Conservation (phyloP, 768 basidiomycete species). For the Lactifluus volemus region DNA sequence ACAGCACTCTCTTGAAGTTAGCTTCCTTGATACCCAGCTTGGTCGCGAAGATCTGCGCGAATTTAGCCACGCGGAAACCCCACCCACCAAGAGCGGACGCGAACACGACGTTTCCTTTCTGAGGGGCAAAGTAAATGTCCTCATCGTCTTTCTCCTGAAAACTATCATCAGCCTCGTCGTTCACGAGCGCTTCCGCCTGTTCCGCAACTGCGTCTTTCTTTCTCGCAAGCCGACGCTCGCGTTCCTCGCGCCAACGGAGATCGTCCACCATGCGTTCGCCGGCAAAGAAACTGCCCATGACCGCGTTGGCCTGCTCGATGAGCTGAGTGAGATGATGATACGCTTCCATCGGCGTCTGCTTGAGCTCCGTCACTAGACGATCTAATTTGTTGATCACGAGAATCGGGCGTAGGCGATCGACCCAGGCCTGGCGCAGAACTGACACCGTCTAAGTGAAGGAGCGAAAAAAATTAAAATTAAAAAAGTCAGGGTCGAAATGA, state of each 20-base stretch:
- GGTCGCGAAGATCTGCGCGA: slow-evolving; percentile 83
- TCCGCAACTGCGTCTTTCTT: slow-evolving; percentile 70
- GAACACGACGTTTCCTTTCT: slow-evolving; percentile 92
- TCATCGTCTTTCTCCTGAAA: slow-evolving; percentile 97
- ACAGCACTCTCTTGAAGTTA: slow-evolving; percentile 77
- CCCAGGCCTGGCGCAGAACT: slow-evolving; percentile 91
- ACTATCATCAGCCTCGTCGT: slow-evolving; percentile 53
- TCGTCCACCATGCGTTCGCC: slow-evolving; percentile 97
- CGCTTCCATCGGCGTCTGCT: slow-evolving; percentile 83
- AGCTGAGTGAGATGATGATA: slow-evolving; percentile 90
- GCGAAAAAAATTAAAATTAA: neutral
- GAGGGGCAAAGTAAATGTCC: slow-evolving; percentile 95
- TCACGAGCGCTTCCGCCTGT: slow-evolving; percentile 44
- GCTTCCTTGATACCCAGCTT: slow-evolving; percentile 88
- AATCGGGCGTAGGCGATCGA: slow-evolving; percentile 79
- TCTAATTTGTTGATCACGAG: slow-evolving; percentile 98
- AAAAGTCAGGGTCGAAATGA: neutral
- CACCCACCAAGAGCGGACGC: slow-evolving; percentile 94
- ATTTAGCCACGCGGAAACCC: slow-evolving; percentile 93
- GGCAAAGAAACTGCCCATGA: slow-evolving; percentile 96
- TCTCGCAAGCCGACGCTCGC: slow-evolving; percentile 68
- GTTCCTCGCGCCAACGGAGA: slow-evolving; percentile 86
- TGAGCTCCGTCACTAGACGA: slow-evolving; percentile 87
- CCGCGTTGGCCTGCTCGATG: slow-evolving; percentile 95
- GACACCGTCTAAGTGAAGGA: slow-evolving; percentile 66